Conservation (phyloP, 306 rosid species). For the Cucumis sativus region DNA sequence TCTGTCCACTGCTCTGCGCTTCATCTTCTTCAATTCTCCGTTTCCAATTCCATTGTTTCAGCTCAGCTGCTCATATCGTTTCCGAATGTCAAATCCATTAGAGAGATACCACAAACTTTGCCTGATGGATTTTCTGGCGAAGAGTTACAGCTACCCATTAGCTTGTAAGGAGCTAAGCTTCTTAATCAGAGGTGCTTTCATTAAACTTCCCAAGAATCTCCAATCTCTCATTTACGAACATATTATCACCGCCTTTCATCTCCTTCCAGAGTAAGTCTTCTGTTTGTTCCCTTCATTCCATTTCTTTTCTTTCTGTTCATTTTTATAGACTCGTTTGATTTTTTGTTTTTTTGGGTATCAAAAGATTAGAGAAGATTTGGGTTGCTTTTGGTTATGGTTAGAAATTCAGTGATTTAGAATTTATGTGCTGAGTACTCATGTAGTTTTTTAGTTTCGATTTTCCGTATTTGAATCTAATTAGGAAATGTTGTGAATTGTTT, state of each 20-base stretch:
- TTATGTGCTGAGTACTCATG: background rate
- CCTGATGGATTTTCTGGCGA: slow-evolving; percentile 27
- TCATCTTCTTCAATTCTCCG: background rate
- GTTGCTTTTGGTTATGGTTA: background rate
- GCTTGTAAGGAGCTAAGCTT: slow-evolving; percentile 66
- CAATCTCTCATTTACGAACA: slow-evolving; percentile 58
- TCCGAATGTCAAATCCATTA: slow-evolving; percentile 28
- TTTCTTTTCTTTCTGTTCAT: background rate
- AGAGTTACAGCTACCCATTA: slow-evolving; percentile 38
- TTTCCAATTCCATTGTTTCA: background rate
- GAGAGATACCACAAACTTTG: slow-evolving; percentile 48
- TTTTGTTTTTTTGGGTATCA: background rate
- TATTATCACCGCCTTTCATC: slow-evolving; percentile 64
- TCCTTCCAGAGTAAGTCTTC: slow-evolving; percentile 49
- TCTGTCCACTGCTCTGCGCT: background rate
- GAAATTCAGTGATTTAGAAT: background rate
- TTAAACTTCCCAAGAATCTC: slow-evolving; percentile 46
- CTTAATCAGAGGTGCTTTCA: slow-evolving; percentile 41
- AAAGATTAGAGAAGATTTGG: background rate
- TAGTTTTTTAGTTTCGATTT: background rate
- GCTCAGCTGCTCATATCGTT: background rate
- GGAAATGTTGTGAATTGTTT: background rate
- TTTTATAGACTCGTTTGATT: background rate
- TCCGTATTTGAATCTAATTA: background rate
- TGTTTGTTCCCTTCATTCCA: background rate